Percentiles rank a stretch among this genome's conserved stretches.
phyloP scores from a whole-genome alignment of 768 basidiomycete species.

The Steccherinum ochraceum region DNA sequence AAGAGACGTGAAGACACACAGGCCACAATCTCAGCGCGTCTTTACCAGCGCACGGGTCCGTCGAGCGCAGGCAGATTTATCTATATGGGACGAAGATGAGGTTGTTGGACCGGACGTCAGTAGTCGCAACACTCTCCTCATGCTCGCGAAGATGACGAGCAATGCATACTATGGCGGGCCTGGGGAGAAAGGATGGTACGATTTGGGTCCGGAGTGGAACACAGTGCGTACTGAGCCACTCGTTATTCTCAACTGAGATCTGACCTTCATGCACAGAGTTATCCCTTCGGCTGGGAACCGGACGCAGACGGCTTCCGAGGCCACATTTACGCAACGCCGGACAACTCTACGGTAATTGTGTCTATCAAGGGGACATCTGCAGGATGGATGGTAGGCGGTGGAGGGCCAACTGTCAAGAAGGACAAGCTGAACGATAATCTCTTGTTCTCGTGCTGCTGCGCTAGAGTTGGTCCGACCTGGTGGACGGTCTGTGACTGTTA shows the following conservation, averaged over 20 bases:
- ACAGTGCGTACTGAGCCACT: constrained; percentile 33
- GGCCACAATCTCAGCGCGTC: constrained; percentile 36
- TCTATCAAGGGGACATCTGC: constrained; percentile 94
- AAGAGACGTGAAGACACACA: constrained; percentile 32
- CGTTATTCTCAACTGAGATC: not conserved
- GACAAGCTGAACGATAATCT: constrained; percentile 95
- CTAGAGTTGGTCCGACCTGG: constrained; percentile 93
- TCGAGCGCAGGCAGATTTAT: constrained; percentile 28
- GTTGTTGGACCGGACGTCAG: constrained; percentile 65
- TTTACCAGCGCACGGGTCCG: constrained; percentile 27
- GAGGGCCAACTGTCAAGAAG: constrained; percentile 78
- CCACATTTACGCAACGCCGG: constrained; percentile 79
- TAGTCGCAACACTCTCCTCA: constrained; percentile 63
- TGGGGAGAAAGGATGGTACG: constrained; percentile 63
- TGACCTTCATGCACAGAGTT: constrained; percentile 38
- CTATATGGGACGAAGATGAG: constrained; percentile 58
- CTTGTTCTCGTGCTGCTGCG: constrained; percentile 96
- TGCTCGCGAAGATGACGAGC: constrained; percentile 84
- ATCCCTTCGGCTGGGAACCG: constrained; percentile 87
- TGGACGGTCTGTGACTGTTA: constrained; percentile 88
- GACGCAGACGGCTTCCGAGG: constrained; percentile 89
- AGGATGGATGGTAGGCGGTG: constrained; percentile 55
- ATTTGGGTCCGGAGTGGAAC: constrained; percentile 57
- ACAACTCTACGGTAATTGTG: constrained; percentile 82
- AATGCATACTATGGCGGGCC: constrained; percentile 65